phyloP scores from a whole-genome alignment of 2,329 filamentous ascomycete species.

The Bipolaris victoriae region DNA sequence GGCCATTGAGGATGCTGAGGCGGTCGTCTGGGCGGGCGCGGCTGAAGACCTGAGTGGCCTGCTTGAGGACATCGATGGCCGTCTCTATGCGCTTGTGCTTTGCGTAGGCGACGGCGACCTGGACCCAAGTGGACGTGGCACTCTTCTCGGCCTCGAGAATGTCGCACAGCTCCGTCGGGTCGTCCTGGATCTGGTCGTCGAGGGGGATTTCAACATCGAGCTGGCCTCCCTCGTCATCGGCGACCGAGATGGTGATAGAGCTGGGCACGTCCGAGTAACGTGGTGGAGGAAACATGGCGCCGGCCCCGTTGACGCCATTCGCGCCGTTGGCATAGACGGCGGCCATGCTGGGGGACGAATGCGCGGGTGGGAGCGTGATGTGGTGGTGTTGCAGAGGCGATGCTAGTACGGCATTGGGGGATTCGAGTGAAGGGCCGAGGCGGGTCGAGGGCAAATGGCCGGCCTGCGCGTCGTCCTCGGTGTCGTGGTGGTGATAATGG shows the following conservation, averaged over 20 bases:
- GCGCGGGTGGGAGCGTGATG: constrained; percentile 15
- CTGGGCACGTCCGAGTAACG: constrained; percentile 68
- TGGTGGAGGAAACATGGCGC: constrained; percentile 44
- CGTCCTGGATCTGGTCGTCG: constrained; percentile 81
- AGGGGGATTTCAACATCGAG: constrained; percentile 90
- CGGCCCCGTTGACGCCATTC: constrained; percentile 59
- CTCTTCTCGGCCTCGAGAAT: constrained; percentile 93
- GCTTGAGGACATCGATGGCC: constrained; percentile 72
- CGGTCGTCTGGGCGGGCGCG: constrained; percentile 78
- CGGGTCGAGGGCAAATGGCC: constrained; percentile 6
- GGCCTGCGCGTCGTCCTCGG: constrained; percentile 12
- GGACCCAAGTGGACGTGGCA: constrained; percentile 94
- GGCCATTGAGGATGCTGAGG: constrained; percentile 79
- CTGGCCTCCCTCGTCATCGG: constrained; percentile 65
- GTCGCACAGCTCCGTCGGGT: constrained; percentile 92
- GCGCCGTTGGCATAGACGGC: constrained; percentile 54
- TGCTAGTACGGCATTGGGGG: constrained; percentile 32
- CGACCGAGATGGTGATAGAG: constrained; percentile 69
- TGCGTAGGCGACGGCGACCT: constrained; percentile 94
- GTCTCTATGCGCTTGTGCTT: constrained; percentile 94
- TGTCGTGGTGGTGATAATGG: constrained; percentile 17
- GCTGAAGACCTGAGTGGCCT: constrained; percentile 74
- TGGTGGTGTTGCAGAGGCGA: constrained; percentile 3
- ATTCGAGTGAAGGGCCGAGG: constrained; percentile 21
- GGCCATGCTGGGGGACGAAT: constrained; percentile 53